Evolutionary conservation across 2,329 filamentous ascomycete species (phyloP), one percentile per base, ranked within the genome.

Genomic region (Beauveria sp.): DNA sequence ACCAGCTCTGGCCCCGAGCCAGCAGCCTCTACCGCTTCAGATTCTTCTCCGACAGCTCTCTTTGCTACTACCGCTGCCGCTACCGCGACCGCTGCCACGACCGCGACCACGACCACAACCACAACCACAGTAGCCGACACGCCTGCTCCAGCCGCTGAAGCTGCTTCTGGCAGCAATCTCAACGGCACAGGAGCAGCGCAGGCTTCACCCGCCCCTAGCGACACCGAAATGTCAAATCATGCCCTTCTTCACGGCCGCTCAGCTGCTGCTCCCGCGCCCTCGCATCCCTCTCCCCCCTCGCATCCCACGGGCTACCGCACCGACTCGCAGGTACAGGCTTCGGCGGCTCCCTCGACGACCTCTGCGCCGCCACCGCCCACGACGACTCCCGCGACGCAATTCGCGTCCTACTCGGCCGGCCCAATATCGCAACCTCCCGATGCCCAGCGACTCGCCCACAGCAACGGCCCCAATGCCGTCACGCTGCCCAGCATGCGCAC

Each of bases 401-500:
- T 59, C 37, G 24, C 59, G 43, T 24, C 59, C 5, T 55, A 46
- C 43, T 26, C 50, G 40, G 40, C 20, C 14, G 16, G 28, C 16
- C 14, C 57, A 26, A 47, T 43, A 5, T 55, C 58, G 24, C 47
- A 59, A 40, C 34, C 26, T 22, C 46, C 43, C 55, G 61, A 55
- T 24, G 34, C 34, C 26, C 53, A 46, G 30, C 53, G 60, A 20
- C 6, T 20, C 12, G 64, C 66, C 10, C 69, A 65, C 62, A 64
- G 71, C 8, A 66, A 70, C 30, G 66, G 66, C 47, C 68, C 67
- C 61, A 70, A 66, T 55, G 61, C 69, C 37, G 71, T 75, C 69
- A 69, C 73, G 48, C 66, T 76, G 22, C 75, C 75, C 10, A 76
- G 75, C 64, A 76, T 76, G 74, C 71, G 75, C 40, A 76, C 73